Evolutionary conservation across 2,329 filamentous ascomycete species (phyloP).

Genomic region (Aspergillus proliferans): DNA sequence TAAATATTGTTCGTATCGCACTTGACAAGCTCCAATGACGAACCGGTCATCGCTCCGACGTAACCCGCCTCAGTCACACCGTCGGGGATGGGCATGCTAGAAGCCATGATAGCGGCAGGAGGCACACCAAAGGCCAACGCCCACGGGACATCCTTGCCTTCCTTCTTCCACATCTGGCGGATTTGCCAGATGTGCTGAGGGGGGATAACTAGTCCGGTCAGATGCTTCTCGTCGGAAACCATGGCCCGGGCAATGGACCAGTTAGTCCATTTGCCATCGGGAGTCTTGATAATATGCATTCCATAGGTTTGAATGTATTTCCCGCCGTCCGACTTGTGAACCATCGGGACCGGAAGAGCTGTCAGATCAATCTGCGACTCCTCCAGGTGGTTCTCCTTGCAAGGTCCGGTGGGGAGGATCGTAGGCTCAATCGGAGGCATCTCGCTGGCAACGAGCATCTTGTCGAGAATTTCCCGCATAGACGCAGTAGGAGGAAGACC

Average conservation of each 20-base stretch:
- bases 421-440: slow-evolving; percentile 26
- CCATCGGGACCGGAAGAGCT: slow-evolving; percentile 35
- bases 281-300: slow-evolving; percentile 43
- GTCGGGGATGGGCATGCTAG: slow-evolving; percentile 46
- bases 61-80: slow-evolving; percentile 46
- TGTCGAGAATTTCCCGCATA: slow-evolving; percentile 37
- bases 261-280: slow-evolving; percentile 43
- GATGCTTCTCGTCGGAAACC: slow-evolving; percentile 40
- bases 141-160: slow-evolving; percentile 44
- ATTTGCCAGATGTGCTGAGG: slow-evolving; percentile 46
- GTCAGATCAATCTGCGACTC: slow-evolving; percentile 40
- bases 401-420: slow-evolving; percentile 33
- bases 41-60: slow-evolving; percentile 43
- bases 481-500: slow-evolving; percentile 34
- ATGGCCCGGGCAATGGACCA: slow-evolving; percentile 39
- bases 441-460: slow-evolving; percentile 35
- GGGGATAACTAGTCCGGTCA: slow-evolving; percentile 39
- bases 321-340: slow-evolving; percentile 44
- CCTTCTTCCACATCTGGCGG: slow-evolving; percentile 42
- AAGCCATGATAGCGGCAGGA: slow-evolving; percentile 45
- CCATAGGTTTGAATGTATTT: slow-evolving; percentile 49
- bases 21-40: slow-evolving; percentile 44
- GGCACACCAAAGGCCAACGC: slow-evolving; percentile 46
- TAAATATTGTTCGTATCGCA: slow-evolving; percentile 47
- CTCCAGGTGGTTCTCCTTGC: slow-evolving; percentile 39